Evolutionary conservation across 352 stramenopile genomes (phyloP).

Genomic region (Phytopythium boreale): DNA sequence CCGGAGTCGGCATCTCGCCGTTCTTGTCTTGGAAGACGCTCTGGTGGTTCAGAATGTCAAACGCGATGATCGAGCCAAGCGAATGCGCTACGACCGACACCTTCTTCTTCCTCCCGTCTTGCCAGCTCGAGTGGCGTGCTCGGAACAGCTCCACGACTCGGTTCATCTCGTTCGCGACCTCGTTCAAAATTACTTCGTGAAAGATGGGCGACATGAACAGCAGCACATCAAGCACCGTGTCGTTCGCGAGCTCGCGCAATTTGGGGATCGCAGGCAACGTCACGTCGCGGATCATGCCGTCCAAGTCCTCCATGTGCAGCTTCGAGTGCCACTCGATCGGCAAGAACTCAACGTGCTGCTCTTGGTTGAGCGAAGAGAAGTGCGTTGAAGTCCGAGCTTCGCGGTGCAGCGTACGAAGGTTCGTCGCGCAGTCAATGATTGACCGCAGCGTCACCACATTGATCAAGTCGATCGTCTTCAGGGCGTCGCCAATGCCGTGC

Average conservation of each 20-base stretch:
- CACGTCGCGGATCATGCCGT: slow-evolving; percentile 68
- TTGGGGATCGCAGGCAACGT: slow-evolving; percentile 88
- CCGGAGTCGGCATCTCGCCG: slow-evolving; percentile 23
- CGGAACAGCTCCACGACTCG: slow-evolving; percentile 79
- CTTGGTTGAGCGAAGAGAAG: slow-evolving; percentile 44
- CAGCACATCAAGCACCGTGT: slow-evolving; percentile 90
- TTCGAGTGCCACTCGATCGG: slow-evolving; percentile 88
- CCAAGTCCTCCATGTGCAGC: slow-evolving; percentile 73
- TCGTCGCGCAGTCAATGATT: slow-evolving; percentile 81
- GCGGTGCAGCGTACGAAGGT: slow-evolving; percentile 56
- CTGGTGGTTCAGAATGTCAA: slow-evolving; percentile 88
- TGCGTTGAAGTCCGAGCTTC: slow-evolving; percentile 66
- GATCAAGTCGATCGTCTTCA: slow-evolving; percentile 85
- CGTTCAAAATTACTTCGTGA: slow-evolving; percentile 90
- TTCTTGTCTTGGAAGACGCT: slow-evolving; percentile 23
- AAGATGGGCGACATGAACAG: slow-evolving; percentile 93
- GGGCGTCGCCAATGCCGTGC: slow-evolving; percentile 86
- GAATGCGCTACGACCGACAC: slow-evolving; percentile 88
- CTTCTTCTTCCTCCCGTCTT: slow-evolving; percentile 48
- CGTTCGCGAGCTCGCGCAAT: slow-evolving; percentile 90
- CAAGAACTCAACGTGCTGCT: slow-evolving; percentile 57
- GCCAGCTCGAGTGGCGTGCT: slow-evolving; percentile 54
- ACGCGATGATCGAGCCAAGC: slow-evolving; percentile 90
- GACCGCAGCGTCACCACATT: slow-evolving; percentile 80
- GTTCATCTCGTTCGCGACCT: slow-evolving; percentile 92